Base-by-base conservation (phyloP, 164 flowering plant genomes). In the Santalum album region DNA sequence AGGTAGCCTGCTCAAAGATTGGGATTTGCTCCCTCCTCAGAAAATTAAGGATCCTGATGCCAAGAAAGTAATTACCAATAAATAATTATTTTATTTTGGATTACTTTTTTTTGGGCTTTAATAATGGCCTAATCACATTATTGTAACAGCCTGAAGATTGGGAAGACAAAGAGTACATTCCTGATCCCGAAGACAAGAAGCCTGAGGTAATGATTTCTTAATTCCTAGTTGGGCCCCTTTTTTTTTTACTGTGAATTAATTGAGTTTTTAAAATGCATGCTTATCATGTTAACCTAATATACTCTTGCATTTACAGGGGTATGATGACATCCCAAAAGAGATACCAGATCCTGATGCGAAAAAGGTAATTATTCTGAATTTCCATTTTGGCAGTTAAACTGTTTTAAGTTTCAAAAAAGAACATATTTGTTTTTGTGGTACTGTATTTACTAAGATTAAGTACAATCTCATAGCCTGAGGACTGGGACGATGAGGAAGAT, bases 401-500 rank as follows among this genome's bases (percentile, higher is more conserved):
- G n/a, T n/a, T n/a, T n/a, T n/a, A n/a, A n/a, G n/a, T n/a, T n/a
- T n/a, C n/a, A n/a, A n/a, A n/a, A n/a, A n/a, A n/a, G n/a, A n/a
- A n/a, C n/a, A n/a, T n/a, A n/a, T 49, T 49, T 49, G 27, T 12
- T 9, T 23, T 22, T 11, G 1, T 49, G 6, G n/a, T 14, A 49
- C 2, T 23, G 17, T 49, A 27, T 48, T 57, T 21, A 57, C n/a
- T 38, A 27, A 21, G n/a, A 45, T 57, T 15, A 12, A 50, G 49
- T 49, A 42, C 7, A 12, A 40, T 7, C 3, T 60, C 72, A 17
- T 60, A 90, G 97, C 97, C 96, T 23, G 94, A 87, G 56, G 97
- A 90, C 54, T 90, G 97, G 97, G 97, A 90, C 79, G 97, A 90
- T 57, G 90, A 83, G 69, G 97, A 90, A 65, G 97, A 90, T 80